Evolutionary conservation across 345 rosid genomes (phyloP).

Genomic region (Anastatica hierochuntica): DNA sequence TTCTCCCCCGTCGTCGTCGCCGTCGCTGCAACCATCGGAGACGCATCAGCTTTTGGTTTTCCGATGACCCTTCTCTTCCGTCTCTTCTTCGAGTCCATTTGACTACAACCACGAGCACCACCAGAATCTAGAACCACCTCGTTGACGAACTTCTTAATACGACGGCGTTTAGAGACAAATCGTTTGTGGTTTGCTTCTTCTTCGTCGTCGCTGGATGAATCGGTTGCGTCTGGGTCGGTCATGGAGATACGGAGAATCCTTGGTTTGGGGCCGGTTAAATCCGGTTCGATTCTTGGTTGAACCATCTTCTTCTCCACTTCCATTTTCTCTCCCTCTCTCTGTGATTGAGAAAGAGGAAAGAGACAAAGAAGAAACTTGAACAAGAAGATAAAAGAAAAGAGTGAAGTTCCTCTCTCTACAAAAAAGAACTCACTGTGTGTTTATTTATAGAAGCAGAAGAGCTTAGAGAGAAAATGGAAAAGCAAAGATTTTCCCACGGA

Average conservation of each 20-base stretch:
- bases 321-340: too few relatives aligned
- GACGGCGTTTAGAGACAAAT: constrained; percentile 23
- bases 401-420: too few relatives aligned
- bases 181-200: constrained; percentile 29
- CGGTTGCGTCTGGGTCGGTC: constrained; percentile 81
- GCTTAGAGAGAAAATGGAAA: constrained; percentile 13
- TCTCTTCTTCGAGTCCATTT: neutral
- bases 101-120: neutral
- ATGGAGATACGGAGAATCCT: constrained; percentile 64
- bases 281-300: constrained; percentile 22
- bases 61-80: neutral
- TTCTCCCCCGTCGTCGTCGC: constrained; percentile 23
- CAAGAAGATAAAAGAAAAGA: constrained; percentile 12
- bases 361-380: constrained; percentile 33
- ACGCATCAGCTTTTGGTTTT: constrained; percentile 11
- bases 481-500: constrained; percentile 19
- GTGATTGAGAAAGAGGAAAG: constrained; percentile 18
- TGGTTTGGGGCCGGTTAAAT: constrained; percentile 17
- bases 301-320: constrained; percentile 23
- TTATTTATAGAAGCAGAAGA: too few relatives aligned
- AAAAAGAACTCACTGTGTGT: neutral
- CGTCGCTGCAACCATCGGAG: constrained; percentile 1
- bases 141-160: constrained; percentile 56
- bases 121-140: constrained; percentile 46
- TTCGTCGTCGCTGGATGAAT: constrained; percentile 93